Base-by-base conservation (phyloP, 192 early-diverging fungal genomes). In the Entomortierella beljakovae region DNA sequence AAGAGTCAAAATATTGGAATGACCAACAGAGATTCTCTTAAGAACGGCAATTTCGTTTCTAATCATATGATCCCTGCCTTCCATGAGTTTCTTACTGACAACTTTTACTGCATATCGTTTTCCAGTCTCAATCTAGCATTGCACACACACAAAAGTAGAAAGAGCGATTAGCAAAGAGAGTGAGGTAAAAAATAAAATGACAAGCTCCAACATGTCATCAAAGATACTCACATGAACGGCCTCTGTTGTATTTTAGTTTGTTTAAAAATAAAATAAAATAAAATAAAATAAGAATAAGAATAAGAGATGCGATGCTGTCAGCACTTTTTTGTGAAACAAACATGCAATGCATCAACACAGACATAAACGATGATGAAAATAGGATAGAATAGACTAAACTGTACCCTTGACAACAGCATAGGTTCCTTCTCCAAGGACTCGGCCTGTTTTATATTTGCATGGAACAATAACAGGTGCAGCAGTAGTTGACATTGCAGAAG, bases 81-180 rank as follows among this genome's bases (percentile, higher is more conserved):
- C 72, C 91, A 93, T 91, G 22, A 88, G 70, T 58, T 85, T 82
- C 66, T 93, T 93, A 73, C 85, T 91, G 72, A 95, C 92, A n/a
- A 94, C 84, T 67, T 95, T 95, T 67, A 89, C 91, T 1, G 94
- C 94, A 73, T 87, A 94, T 23, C 58, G 81, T 61, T 91, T 68
- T 20, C 88, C 89, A 0, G 92, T 92, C 23, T 88, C 81, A 57
- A 92, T 86, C 90, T 71, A 32, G 42, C 6, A 10, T 16, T n/a
- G 25, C 7, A 18, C 9, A 43, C 10, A 18, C 50, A 22, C 7
- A 15, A 52, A n/a, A 31, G 49, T 31, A 31, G 3, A 48, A 49
- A 61, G 60, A 49, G 43, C 29, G 22, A 33, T 6, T 26, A 32
- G 1, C 8, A 33, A 29, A 29, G 13, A 31, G 32, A 31, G 15